A percentile compares a stretch with the other conserved stretches of the same genome.
Evolutionary conservation across 257 asterid genomes (phyloP).

Genomic region (Rehmannia glutinosa): DNA sequence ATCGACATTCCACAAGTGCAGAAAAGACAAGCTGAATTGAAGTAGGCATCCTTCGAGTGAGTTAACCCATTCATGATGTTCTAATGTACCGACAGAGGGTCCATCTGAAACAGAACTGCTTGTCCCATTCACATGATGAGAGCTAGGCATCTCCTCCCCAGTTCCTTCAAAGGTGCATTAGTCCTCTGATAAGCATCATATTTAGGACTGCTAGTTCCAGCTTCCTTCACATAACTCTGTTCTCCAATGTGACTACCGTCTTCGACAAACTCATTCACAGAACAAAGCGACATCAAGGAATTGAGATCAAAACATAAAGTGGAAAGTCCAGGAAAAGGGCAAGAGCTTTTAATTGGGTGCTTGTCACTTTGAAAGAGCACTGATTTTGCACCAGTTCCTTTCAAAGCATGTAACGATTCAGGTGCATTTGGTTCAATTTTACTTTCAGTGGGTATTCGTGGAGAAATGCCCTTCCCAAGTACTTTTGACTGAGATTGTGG

Average conservation of each 20-base stretch:
- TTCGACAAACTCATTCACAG: conserved; percentile 36
- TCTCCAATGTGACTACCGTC: conserved; percentile 28
- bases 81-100: conserved; percentile 28
- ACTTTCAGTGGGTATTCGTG: conserved; percentile 27
- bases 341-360: conserved; percentile 72
- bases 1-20: conserved; percentile 94
- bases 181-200: conserved; percentile 27
- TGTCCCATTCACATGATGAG: conserved; percentile 31
- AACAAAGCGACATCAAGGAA: conserved; percentile 72
- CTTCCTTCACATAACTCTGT: conserved; percentile 31
- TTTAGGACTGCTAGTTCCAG: conserved; percentile 36
- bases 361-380: conserved; percentile 44
- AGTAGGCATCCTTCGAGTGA: conserved; percentile 66
- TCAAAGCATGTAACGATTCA: conserved; percentile 24
- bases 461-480: conserved; percentile 35
- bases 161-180: conserved; percentile 31
- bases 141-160: conserved; percentile 29
- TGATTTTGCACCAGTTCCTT: conserved; percentile 33
- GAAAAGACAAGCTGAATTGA: conserved; percentile 77
- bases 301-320: conserved; percentile 77
- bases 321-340: conserved; percentile 89
- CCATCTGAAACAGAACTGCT: conserved; percentile 27
- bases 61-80: conserved; percentile 46
- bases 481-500: conserved; percentile 35
- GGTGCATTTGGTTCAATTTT: conserved; percentile 22